Percentiles rank a stretch among this genome's conserved stretches.
phyloP scores from a whole-genome alignment of 2,329 filamentous ascomycete genomes.

The Hyphodiscus sp. region DNA sequence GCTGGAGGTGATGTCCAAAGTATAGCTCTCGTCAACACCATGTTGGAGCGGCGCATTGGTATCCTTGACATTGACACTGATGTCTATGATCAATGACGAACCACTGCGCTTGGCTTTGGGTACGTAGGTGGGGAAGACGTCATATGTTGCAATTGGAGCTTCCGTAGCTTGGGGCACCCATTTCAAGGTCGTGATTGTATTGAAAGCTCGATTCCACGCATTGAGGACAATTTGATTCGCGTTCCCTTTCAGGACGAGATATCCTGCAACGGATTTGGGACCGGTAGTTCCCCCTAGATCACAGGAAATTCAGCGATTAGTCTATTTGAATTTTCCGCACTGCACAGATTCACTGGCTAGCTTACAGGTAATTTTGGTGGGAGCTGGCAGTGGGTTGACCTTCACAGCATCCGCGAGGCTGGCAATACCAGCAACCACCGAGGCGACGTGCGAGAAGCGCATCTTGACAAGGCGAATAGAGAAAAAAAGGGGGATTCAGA shows the following conservation, averaged over 20 bases:
- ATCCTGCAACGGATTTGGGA: constrained; percentile 35
- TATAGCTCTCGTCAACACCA: constrained; percentile 69
- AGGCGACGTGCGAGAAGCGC: constrained; percentile 10
- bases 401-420: constrained; percentile 37
- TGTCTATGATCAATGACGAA: constrained; percentile 30
- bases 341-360: too few species aligned
- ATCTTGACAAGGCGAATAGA: constrained; percentile 5
- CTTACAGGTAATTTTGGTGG: constrained; percentile 41
- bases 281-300: constrained; percentile 37
- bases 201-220: constrained; percentile 45
- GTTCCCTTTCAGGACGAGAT: constrained; percentile 34
- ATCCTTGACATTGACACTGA: constrained; percentile 42
- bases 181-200: constrained; percentile 41
- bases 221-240: constrained; percentile 34
- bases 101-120: constrained; percentile 25
- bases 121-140: constrained; percentile 42
- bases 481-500: too few species aligned
- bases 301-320: too few species aligned
- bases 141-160: constrained; percentile 42
- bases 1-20: constrained; percentile 47
- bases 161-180: constrained; percentile 49
- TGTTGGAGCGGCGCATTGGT: constrained; percentile 43
- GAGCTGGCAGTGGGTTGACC: constrained; percentile 49
- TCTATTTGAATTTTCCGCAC: too few species aligned
- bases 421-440: constrained; percentile 14